phyloP scores from a whole-genome alignment of 345 rosid species.

The Chamaenerion angustifolium region DNA sequence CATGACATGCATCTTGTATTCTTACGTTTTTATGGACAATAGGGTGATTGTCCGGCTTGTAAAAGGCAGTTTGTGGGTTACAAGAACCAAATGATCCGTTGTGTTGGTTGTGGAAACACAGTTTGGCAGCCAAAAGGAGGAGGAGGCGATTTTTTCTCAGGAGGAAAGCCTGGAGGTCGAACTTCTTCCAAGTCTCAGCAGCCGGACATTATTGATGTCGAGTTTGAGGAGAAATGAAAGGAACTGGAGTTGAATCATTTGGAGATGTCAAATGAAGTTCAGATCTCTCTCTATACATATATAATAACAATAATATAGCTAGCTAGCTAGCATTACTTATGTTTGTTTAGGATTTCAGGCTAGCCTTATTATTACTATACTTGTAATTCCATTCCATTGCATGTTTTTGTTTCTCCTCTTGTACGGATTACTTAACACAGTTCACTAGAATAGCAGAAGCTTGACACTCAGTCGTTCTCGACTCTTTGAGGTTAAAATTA shows the following conservation, averaged over 20 bases:
- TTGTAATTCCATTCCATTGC: too few relatives aligned
- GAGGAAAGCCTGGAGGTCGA: constrained; percentile 23
- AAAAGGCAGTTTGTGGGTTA: constrained; percentile 73
- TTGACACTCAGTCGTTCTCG: too few relatives aligned
- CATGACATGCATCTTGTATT: neutral
- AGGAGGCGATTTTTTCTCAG: constrained; percentile 46
- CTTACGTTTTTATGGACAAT: neutral
- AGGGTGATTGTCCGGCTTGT: constrained; percentile 96
- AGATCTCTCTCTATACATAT: too few relatives aligned
- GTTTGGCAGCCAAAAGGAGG: constrained; percentile 79
- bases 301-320: too few relatives aligned
- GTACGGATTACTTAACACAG: too few relatives aligned
- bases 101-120: constrained; percentile 69
- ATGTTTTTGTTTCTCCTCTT: too few relatives aligned
- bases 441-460: too few relatives aligned
- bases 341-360: too few relatives aligned
- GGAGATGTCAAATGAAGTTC: too few relatives aligned
- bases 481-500: too few relatives aligned
- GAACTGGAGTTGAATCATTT: constrained; percentile 1
- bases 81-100: constrained; percentile 65
- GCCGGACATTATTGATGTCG: constrained; percentile 67
- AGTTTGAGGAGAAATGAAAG: constrained; percentile 73
- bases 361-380: too few relatives aligned
- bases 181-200: constrained; percentile 34
- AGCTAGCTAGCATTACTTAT: too few relatives aligned